Base-by-base conservation (phyloP, 352 stramenopile genomes). In the Globisporangium takayamanum region DNA sequence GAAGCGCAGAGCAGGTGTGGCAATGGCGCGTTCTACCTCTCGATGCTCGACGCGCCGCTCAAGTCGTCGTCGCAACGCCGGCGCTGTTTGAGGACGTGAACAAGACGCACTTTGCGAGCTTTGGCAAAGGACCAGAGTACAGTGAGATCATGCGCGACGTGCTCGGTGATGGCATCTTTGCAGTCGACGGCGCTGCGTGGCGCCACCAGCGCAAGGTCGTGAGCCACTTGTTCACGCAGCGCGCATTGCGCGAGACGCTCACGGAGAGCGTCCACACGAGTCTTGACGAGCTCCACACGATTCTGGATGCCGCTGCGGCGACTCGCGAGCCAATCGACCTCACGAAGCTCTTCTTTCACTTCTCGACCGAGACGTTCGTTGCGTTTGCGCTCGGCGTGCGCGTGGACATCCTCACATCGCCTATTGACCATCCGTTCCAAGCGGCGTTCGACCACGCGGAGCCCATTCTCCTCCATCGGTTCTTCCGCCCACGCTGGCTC, bases 321-420 rank as follows among this genome's bases (percentile, higher is more conserved):
- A 44, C 18, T 15, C 7, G 25, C 1, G 50, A 69, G 6, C 12
- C 39, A 0, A 15, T 80, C n/a, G 68, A 88, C 50, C 12, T 85
- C 15, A 66, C 68, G 39, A 33, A 68, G 49, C 44, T 80, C 4
- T 58, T 84, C 6, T 75, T 73, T 30, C 55, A 62, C 25, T 84
- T 86, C 57, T 78, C 72, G 28, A 75, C 82, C n/a, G 69, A 84
- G 11, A 62, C 65, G 16, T 81, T 88, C 51, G 55, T 68, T 1
- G 60, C 81, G 26, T 75, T 86, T 33, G 78, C 59, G 3, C 74
- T 87, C 56, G 70, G 68, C 22, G 22, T 68, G 6, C 12, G 71
- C 5, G 12, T 77, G 8, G 41, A 53, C 11, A 48, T 45, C 8
- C 68, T 77, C 15, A 48, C 63, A 1, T 7, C n/a, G 7, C 16